Percentiles rank a stretch among this genome's conserved stretches.
phyloP scores from a whole-genome alignment of 1,139 yeast species.

The Debaryomycetaceae sp. region DNA sequence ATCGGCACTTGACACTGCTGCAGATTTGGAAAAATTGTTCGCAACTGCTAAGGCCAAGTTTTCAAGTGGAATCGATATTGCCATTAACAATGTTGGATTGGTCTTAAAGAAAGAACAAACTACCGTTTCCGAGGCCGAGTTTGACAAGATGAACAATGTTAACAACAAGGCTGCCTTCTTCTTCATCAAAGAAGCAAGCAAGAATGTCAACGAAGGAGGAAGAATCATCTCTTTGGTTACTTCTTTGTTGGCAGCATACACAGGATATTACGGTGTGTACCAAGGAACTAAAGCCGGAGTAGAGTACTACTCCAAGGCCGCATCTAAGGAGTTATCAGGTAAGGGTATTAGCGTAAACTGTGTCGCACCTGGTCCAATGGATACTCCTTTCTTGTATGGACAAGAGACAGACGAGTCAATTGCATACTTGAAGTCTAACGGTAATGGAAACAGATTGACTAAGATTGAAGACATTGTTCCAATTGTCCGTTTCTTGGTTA shows the following conservation, averaged over 20 bases:
- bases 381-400: constrained; percentile 63
- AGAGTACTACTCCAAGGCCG: constrained; percentile 53
- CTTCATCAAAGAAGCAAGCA: constrained; percentile 57
- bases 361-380: constrained; percentile 74
- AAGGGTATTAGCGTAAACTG: constrained; percentile 52
- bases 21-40: constrained; percentile 43
- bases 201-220: constrained; percentile 49
- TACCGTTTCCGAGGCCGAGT: constrained; percentile 51
- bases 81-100: constrained; percentile 64
- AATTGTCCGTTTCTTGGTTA: constrained; percentile 54
- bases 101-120: constrained; percentile 59
- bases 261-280: constrained; percentile 53
- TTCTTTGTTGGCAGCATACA: constrained; percentile 63
- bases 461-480: constrained; percentile 63
- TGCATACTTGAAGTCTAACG: constrained; percentile 52
- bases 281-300: constrained; percentile 66
- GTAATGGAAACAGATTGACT: constrained; percentile 50
- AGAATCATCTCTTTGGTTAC: constrained; percentile 57
- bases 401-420: constrained; percentile 55
- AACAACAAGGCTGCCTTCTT: constrained; percentile 62
- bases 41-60: constrained; percentile 41
- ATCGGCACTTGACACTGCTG: constrained; percentile 44
- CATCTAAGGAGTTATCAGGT: constrained; percentile 53
- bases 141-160: constrained; percentile 48
- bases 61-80: constrained; percentile 54